These are phyloP conservation scores for Tulasnella sp. DNA, from an alignment of 768 basidiomycete genomes.

Conservation along the genomic window DNA sequence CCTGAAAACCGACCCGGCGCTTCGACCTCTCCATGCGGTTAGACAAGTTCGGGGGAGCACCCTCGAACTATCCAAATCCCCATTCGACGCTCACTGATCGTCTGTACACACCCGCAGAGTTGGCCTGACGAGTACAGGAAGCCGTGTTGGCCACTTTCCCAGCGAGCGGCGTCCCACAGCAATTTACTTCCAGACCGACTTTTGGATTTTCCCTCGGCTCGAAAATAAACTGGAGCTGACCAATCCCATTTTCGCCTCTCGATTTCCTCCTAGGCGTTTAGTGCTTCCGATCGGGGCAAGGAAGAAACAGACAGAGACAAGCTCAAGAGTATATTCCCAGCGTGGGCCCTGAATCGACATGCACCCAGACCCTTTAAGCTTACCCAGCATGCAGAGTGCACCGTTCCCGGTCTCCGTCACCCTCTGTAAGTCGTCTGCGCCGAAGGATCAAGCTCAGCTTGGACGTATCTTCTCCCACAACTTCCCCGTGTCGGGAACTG, in stretches of 20 bases:
- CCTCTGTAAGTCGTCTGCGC: not conserved
- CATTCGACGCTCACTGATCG: not conserved
- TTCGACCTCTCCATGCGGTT: not conserved
- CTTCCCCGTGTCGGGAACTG: not conserved
- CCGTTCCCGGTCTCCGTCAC: not conserved
- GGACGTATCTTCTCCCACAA: not conserved
- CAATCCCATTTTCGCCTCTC: not conserved
- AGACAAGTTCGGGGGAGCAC: not conserved
- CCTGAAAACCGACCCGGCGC: not conserved
- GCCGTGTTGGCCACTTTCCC: not conserved
- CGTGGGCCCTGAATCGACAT: not conserved
- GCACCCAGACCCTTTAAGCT: not conserved
- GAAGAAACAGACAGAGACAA: not conserved
- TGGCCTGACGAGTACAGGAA: not conserved
- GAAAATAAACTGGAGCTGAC: not conserved
- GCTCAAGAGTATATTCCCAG: not conserved
- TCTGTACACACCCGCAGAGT: not conserved
- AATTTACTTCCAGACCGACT: not conserved
- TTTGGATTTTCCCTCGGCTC: not conserved
- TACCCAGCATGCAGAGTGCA: not conserved
- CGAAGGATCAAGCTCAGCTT: not conserved
- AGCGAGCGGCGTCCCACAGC: slow-evolving; percentile 4
- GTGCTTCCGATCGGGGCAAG: slow-evolving; percentile 5
- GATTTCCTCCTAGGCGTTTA: not conserved
- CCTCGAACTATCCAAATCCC: not conserved